phyloP scores from a whole-genome alignment of 345 rosid genomes.

The Eucalyptus grandis region DNA sequence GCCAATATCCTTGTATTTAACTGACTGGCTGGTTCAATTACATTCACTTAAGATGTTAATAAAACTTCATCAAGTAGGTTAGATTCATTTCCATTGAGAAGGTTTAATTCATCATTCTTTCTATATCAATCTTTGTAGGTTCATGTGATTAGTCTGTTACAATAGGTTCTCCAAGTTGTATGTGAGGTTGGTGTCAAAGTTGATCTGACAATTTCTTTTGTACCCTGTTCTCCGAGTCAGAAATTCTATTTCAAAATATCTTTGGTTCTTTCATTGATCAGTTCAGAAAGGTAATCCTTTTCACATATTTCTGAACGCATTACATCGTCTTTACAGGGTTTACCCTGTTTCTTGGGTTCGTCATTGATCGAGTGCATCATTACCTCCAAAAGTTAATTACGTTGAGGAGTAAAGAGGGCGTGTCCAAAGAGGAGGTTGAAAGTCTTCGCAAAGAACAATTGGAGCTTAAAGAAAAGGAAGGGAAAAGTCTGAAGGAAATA shows the following conservation, averaged over 20 bases:
- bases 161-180: background rate
- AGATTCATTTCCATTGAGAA: background rate
- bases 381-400: slow-evolving; percentile 58
- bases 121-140: background rate
- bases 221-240: background rate
- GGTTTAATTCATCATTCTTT: background rate
- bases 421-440: slow-evolving; percentile 58
- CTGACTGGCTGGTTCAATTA: background rate
- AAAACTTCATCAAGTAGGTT: background rate
- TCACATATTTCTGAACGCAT: background rate
- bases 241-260: background rate
- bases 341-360: slow-evolving; percentile 75
- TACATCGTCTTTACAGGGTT: slow-evolving; percentile 52
- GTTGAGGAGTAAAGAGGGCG: slow-evolving; percentile 43
- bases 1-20: background rate
- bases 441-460: slow-evolving; percentile 43
- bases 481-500: slow-evolving; percentile 44
- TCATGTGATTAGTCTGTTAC: background rate
- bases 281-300: background rate
- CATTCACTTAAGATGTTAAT: background rate
- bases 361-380: slow-evolving; percentile 77
- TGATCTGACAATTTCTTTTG: background rate
- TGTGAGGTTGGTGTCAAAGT: background rate
- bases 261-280: background rate
- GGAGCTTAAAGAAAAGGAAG: slow-evolving; percentile 56